phyloP scores from a whole-genome alignment of 208 protist genomes.

The Leishmania tropica region DNA sequence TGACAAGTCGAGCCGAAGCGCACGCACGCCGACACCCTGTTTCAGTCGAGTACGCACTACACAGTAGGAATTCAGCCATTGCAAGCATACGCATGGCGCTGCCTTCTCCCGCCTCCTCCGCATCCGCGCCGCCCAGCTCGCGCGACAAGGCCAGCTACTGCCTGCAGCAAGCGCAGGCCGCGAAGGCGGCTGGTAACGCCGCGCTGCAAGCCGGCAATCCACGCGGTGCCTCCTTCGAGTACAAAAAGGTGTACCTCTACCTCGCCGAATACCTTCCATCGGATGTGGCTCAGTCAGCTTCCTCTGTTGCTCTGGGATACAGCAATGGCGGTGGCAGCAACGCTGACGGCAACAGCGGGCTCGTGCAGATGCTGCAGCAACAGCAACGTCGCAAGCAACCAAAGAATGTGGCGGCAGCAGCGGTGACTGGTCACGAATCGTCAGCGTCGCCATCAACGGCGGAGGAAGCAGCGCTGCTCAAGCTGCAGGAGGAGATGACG shows the following conservation, averaged over 20 bases:
- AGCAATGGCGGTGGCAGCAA: background rate
- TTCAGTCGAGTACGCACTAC: background rate
- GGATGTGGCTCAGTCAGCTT: slow-evolving; percentile 1
- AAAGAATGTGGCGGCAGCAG: slow-evolving; percentile 21
- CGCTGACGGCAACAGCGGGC: slow-evolving; percentile 9
- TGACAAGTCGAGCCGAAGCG: background rate
- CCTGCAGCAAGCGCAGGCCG: slow-evolving; percentile 30
- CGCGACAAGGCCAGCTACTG: slow-evolving; percentile 12
- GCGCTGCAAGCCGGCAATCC: slow-evolving; percentile 46
- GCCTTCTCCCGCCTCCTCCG: background rate
- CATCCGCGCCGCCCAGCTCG: background rate
- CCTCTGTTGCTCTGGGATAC: background rate
- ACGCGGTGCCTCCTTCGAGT: slow-evolving; percentile 55
- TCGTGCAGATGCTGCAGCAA: slow-evolving; percentile 23
- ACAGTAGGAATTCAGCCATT: no score
- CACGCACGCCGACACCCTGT: background rate
- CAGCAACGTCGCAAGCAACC: slow-evolving; percentile 7
- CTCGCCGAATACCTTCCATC: slow-evolving; percentile 61
- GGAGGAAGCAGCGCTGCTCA: slow-evolving; percentile 12
- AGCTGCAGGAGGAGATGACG: slow-evolving; percentile 17
- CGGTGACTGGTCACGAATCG: background rate
- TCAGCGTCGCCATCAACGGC: background rate
- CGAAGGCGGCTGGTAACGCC: slow-evolving; percentile 62
- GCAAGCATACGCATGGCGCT: background rate
- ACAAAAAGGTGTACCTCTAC: slow-evolving; percentile 74